phyloP scores from a whole-genome alignment of 2,329 filamentous ascomycete genomes.

The Penicillium sp. region DNA sequence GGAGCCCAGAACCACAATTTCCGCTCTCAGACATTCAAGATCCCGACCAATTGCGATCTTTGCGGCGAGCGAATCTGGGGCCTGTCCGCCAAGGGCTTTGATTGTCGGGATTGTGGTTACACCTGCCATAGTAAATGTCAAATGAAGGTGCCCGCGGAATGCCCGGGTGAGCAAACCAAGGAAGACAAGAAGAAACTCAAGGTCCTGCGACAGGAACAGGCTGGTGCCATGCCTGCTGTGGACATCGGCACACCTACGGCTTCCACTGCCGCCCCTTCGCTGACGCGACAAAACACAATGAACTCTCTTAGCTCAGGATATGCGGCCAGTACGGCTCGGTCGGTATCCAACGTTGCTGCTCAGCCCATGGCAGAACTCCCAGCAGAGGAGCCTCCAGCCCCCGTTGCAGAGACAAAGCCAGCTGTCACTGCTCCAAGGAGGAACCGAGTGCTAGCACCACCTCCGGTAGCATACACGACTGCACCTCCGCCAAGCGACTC shows the following conservation, averaged over 20 bases:
- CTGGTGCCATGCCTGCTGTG: constrained; percentile 54
- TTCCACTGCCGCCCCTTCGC: constrained; percentile 60
- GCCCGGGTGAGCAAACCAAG: constrained; percentile 88
- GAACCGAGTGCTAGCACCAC: constrained; percentile 80
- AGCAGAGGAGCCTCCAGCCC: constrained; percentile 40
- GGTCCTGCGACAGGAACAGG: constrained; percentile 74
- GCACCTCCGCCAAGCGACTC: constrained; percentile 55
- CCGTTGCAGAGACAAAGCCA: constrained; percentile 33
- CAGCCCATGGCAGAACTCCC: constrained; percentile 53
- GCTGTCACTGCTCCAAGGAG: constrained; percentile 43
- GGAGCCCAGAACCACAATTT: constrained; percentile 96
- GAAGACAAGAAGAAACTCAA: constrained; percentile 96
- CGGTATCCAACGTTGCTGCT: constrained; percentile 60
- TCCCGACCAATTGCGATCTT: constrained; percentile 95
- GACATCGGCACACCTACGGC: constrained; percentile 36
- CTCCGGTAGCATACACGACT: constrained; percentile 75
- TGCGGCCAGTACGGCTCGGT: constrained; percentile 72
- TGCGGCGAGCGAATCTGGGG: constrained; percentile 98
- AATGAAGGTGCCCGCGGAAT: constrained; percentile 96
- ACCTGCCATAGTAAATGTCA: constrained; percentile 98
- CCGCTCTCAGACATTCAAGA: constrained; percentile 98
- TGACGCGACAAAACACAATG: constrained; percentile 82
- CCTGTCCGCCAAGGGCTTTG: constrained; percentile 90
- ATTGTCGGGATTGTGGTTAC: constrained; percentile 94
- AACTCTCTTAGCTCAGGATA: constrained; percentile 87